Conservation (phyloP, 2,329 filamentous ascomycete genomes). For the Hymenoscyphus repandus region DNA sequence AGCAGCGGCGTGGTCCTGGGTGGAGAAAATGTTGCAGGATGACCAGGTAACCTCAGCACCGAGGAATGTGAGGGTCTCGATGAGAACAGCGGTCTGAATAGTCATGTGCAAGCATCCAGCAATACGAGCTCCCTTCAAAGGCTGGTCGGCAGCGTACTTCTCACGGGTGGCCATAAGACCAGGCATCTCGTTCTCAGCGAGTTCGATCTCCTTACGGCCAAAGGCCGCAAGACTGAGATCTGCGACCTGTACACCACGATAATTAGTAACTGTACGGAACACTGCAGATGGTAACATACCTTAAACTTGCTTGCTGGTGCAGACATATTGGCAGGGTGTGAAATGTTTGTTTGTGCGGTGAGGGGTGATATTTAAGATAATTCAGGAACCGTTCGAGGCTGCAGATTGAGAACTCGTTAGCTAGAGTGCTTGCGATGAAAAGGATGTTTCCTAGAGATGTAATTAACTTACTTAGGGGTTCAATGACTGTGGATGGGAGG, state of each 20-base stretch:
- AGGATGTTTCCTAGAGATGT: too few species aligned
- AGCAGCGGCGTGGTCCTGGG: slow-evolving; percentile 95
- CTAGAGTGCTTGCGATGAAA: too few species aligned
- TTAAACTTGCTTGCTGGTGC: slow-evolving; percentile 33
- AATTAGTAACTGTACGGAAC: slow-evolving; percentile 1
- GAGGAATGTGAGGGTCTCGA: slow-evolving; percentile 91
- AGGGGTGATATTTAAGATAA: slow-evolving; percentile 5
- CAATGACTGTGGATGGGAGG: neutral
- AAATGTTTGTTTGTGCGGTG: slow-evolving; percentile 11
- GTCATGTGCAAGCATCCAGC: slow-evolving; percentile 79
- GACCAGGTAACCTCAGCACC: slow-evolving; percentile 99
- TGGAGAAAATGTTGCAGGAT: slow-evolving; percentile 99
- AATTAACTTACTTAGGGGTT: neutral
- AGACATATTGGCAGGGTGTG: slow-evolving; percentile 25
- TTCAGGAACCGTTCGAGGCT: neutral
- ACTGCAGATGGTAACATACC: slow-evolving; percentile 10
- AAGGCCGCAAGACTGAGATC: slow-evolving; percentile 97
- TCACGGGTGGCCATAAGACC: slow-evolving; percentile 91
- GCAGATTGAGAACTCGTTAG: too few species aligned
- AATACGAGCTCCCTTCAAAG: slow-evolving; percentile 89
- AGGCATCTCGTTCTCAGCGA: slow-evolving; percentile 95
- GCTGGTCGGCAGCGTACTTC: slow-evolving; percentile 92
- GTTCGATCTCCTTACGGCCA: slow-evolving; percentile 97
- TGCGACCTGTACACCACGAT: slow-evolving; percentile 76
- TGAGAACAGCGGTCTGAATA: slow-evolving; percentile 98